Percentiles rank a stretch among this genome's conserved stretches.
These are phyloP conservation scores for Trichoderma asperelloides DNA, from an alignment of 495 filamentous ascomycete genomes.

Conservation along the genomic window DNA sequence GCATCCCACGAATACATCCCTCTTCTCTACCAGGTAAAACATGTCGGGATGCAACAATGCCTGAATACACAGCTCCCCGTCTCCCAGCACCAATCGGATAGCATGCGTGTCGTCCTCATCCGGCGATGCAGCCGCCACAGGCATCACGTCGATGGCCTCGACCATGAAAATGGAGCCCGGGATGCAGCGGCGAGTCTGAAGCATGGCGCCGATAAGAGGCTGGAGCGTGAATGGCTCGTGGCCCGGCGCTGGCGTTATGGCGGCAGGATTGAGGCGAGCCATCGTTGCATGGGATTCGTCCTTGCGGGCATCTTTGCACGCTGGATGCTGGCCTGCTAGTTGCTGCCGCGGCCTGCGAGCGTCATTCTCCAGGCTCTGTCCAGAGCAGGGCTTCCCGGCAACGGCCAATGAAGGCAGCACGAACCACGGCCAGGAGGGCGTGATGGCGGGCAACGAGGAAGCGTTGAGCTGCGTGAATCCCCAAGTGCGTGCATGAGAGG, in stretches of 20 bases:
- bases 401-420: neutral
- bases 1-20: slow-evolving; percentile 28
- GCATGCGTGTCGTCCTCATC: slow-evolving; percentile 17
- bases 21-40: slow-evolving; percentile 28
- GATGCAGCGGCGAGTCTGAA: slow-evolving; percentile 28
- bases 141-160: slow-evolving; percentile 26
- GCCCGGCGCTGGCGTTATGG: slow-evolving; percentile 1
- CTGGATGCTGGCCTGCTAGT: neutral
- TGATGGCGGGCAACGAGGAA: neutral
- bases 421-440: neutral
- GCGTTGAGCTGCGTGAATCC: too few relatives aligned
- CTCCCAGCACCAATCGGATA: slow-evolving; percentile 30
- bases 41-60: slow-evolving; percentile 29
- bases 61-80: slow-evolving; percentile 37
- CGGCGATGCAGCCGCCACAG: slow-evolving; percentile 14
- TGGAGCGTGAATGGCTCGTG: slow-evolving; percentile 4
- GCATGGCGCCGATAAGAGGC: slow-evolving; percentile 27
- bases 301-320: neutral
- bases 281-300: neutral
- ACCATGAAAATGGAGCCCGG: slow-evolving; percentile 36
- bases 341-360: neutral
- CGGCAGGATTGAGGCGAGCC: slow-evolving; percentile 1
- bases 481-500: too few relatives aligned
- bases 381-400: neutral
- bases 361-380: neutral